Percentiles rank a stretch among this genome's conserved stretches.
phyloP scores from a whole-genome alignment of 371 early-diverging fungal genomes.

The Actinomortierella wolfii region DNA sequence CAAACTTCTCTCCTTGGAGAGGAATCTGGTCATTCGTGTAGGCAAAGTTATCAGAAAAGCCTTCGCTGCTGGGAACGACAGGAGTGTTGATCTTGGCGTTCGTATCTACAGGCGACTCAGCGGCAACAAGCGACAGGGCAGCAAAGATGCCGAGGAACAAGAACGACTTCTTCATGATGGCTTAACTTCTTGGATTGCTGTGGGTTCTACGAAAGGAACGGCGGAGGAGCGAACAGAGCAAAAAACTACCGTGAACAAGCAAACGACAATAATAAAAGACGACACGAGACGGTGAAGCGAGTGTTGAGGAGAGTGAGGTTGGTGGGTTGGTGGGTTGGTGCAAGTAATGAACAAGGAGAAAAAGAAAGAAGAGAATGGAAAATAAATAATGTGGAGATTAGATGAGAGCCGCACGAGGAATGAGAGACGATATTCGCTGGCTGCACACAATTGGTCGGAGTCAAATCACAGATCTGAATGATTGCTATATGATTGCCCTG shows the following conservation, averaged over 20 bases:
- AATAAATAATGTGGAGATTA: constrained; percentile 1
- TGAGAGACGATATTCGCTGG: too few relatives aligned
- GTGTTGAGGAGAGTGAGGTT: background rate
- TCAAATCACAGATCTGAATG: too few relatives aligned
- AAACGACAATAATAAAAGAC: too few relatives aligned
- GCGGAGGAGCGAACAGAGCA: too few relatives aligned
- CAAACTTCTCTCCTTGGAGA: constrained; percentile 37
- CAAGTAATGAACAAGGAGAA: background rate
- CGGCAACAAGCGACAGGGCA: constrained; percentile 44
- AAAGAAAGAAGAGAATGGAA: background rate
- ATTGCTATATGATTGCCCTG: too few relatives aligned
- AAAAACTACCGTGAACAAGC: too few relatives aligned
- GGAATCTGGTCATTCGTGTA: constrained; percentile 13
- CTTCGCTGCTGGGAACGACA: constrained; percentile 10
- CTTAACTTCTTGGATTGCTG: too few relatives aligned
- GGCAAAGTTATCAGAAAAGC: constrained; percentile 31
- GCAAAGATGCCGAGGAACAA: constrained; percentile 39
- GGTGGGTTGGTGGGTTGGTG: background rate
- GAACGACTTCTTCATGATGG: constrained; percentile 38
- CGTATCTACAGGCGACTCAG: constrained; percentile 30
- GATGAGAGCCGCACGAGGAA: too few relatives aligned
- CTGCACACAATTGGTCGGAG: too few relatives aligned
- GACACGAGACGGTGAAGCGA: too few relatives aligned
- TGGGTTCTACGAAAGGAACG: too few relatives aligned
- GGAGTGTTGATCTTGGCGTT: constrained; percentile 32